Conservation (phyloP, 176 grass and related monocot species). For the Oryza meyeriana region DNA sequence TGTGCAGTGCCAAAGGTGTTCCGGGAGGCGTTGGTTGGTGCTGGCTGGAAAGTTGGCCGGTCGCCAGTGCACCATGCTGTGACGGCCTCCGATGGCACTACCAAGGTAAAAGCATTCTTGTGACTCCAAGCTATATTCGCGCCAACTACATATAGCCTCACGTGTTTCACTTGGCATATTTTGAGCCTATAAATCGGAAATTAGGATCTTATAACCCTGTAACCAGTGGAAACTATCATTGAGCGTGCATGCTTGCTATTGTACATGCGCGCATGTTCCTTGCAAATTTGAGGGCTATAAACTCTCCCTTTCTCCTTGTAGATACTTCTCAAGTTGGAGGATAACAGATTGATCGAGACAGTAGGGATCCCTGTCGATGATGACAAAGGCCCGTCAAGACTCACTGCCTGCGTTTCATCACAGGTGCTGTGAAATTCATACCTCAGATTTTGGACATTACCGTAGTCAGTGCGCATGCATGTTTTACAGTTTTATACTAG, state of each 20-base stretch:
- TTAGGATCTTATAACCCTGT: neutral
- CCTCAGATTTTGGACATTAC: neutral
- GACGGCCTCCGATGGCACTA: constrained; percentile 72
- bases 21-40: constrained; percentile 57
- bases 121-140: neutral
- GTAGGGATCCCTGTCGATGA: constrained; percentile 86
- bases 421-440: constrained; percentile 44
- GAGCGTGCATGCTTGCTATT: neutral
- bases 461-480: neutral
- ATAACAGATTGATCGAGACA: constrained; percentile 86
- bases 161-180: neutral
- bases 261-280: neutral
- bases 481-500: neutral
- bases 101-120: constrained; percentile 45
- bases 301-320: constrained; percentile 27
- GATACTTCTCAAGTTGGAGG: constrained; percentile 96
- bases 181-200: neutral
- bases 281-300: neutral
- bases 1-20: constrained; percentile 76
- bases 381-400: constrained; percentile 58
- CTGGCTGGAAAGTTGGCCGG: constrained; percentile 72
- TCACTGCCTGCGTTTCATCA: constrained; percentile 89
- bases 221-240: neutral
- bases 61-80: constrained; percentile 75
- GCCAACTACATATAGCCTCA: neutral